Conservation (phyloP, 78 protist genomes). For the Protostelium mycophagum region DNA sequence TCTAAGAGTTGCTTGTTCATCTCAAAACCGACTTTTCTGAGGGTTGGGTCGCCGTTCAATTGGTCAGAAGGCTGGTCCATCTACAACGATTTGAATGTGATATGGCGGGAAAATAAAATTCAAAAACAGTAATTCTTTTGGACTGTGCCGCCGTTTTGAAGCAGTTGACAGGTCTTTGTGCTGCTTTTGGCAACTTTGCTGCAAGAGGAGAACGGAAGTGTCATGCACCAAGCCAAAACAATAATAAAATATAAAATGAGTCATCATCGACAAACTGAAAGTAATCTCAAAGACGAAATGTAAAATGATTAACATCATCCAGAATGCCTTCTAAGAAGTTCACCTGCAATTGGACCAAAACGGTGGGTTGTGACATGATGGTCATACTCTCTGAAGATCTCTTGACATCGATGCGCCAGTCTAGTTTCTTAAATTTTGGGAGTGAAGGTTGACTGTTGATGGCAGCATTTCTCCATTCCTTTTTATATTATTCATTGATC, state of each 20-base stretch:
- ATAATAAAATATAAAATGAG: too few relatives aligned
- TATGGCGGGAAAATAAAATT: too few relatives aligned
- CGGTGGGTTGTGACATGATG: constrained; percentile 20
- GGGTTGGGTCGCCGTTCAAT: background rate
- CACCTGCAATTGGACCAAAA: constrained; percentile 15
- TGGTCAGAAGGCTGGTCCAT: background rate
- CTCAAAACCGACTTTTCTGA: constrained; percentile 3
- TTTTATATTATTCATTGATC: too few relatives aligned
- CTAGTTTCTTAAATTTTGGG: constrained; percentile 7
- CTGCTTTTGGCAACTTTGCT: too few relatives aligned
- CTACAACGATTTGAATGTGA: background rate
- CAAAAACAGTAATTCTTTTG: too few relatives aligned
- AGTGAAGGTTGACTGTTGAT: constrained; percentile 3
- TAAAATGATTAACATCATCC: too few relatives aligned
- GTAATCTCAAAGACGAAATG: too few relatives aligned
- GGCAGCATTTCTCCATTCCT: background rate
- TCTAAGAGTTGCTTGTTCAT: constrained; percentile 16
- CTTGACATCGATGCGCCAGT: constrained; percentile 40
- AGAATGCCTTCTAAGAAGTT: background rate
- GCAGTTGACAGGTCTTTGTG: too few relatives aligned
- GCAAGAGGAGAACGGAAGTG: too few relatives aligned
- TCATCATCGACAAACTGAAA: too few relatives aligned
- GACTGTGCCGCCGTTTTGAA: too few relatives aligned
- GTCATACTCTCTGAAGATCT: constrained; percentile 5
- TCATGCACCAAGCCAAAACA: too few relatives aligned